These are phyloP conservation scores for Solanum ossicruentum DNA, from an alignment of 257 asterid genomes.

Conservation along the genomic window DNA sequence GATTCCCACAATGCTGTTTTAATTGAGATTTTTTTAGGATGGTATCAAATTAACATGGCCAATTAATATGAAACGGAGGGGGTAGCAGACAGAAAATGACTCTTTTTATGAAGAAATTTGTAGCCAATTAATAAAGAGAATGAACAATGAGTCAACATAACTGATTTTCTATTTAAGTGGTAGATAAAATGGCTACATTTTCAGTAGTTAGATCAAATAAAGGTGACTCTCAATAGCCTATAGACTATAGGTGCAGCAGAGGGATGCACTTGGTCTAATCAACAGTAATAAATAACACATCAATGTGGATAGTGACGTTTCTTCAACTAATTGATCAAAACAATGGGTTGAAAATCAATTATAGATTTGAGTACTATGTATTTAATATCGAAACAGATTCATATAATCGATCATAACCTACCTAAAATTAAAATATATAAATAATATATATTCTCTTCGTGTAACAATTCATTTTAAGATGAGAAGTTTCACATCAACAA, in stretches of 20 bases:
- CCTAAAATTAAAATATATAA: no score
- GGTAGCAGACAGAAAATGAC: not conserved
- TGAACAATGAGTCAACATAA: not conserved
- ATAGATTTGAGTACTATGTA: not conserved
- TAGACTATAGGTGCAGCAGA: not conserved
- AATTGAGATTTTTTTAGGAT: not conserved
- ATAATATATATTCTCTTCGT: no score
- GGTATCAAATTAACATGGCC: not conserved
- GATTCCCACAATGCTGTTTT: not conserved
- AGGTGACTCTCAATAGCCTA: not conserved
- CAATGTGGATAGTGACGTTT: not conserved
- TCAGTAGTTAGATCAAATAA: not conserved
- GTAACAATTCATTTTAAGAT: no score
- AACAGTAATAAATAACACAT: not conserved
- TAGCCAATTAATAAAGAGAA: not conserved
- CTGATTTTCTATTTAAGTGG: not conserved
- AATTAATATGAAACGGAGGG: no score
- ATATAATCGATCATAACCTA: not conserved
- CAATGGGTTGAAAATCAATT: not conserved
- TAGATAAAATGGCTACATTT: not conserved
- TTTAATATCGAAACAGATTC: not conserved
- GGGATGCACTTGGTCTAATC: not conserved
- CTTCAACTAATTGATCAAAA: not conserved
- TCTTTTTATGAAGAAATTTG: not conserved
- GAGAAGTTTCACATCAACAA: no score